Evolutionary conservation across 164 flowering plant species (phyloP), one percentile per base, ranked within the genome.

Genomic region (Aristolochia californica): DNA sequence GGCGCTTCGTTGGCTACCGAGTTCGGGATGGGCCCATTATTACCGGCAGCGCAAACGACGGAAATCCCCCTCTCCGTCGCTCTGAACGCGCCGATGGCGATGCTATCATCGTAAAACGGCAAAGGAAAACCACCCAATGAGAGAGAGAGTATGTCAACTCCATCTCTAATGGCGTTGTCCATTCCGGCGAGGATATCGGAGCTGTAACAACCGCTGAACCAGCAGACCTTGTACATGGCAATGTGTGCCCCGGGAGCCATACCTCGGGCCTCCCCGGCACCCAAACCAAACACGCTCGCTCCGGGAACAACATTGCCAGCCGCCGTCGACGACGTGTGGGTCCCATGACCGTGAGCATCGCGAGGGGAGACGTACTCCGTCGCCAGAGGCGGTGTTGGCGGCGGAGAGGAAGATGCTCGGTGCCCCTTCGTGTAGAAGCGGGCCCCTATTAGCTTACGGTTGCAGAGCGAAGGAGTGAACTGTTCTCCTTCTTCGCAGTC

Each of bases 1-100:
- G 98, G 98, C 44, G 98, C 96, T 63, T 76, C 91, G 55, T 91
- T 91, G 25, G 96, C 93, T 14, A 91, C 91, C 1, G 96, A 86
- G 73, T 65, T 76, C 23, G 74, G 74, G 43, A 77, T 66, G 5
- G 96, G 96, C 1, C 98, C 98, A 44, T 82, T 84, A 62, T 88
- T 91, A 43, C 96, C 96, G 18, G 98, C 96, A 0, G 98, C 82
- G 61, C 96, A 91, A 2, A 86, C 48, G 2, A 91, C 96, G 10
- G 83, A 67, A 55, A 91, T 74, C 1, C 98, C 98, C n/a, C 72
- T 80, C 68, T 83, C 91, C 72, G 74, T 69, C 10, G 96, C 98
- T 55, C 88, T 73, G 43, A 78, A 91, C 44, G 90, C 87, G 11
- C 91, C 95, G 22, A 88, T 91, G 20, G 98, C 98, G 25, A 91